These are phyloP conservation scores for Saccharomyces hybrid DNA, from an alignment of 1,139 yeast genomes.

Conservation along the genomic window DNA sequence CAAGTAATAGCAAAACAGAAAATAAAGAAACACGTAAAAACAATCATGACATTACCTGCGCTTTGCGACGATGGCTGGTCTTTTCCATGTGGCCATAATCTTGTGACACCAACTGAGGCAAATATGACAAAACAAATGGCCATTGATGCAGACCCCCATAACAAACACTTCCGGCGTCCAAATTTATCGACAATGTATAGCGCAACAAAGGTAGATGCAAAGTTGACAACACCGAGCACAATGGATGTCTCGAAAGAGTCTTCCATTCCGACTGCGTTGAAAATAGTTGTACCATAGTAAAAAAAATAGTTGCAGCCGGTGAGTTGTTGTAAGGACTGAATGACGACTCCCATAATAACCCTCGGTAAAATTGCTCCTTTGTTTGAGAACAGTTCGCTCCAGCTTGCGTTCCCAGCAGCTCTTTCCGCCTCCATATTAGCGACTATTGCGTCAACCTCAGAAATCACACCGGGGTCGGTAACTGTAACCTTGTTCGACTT, in stretches of 20 bases:
- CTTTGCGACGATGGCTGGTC: constrained; percentile 41
- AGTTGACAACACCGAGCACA: constrained; percentile 65
- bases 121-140: constrained; percentile 51
- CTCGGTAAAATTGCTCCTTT: constrained; percentile 44
- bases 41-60: constrained; percentile 5
- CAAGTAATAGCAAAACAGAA: constrained; percentile 32
- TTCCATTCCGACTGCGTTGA: constrained; percentile 38
- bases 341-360: constrained; percentile 51
- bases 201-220: constrained; percentile 60
- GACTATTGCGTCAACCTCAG: constrained; percentile 51
- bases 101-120: constrained; percentile 57
- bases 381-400: constrained; percentile 32
- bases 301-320: constrained; percentile 5
- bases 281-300: constrained; percentile 5
- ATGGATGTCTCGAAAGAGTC: constrained; percentile 69
- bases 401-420: constrained; percentile 30
- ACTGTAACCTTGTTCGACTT: constrained; percentile 39
- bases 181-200: constrained; percentile 54
- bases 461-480: constrained; percentile 40
- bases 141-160: constrained; percentile 57
- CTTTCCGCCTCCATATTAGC: constrained; percentile 48
- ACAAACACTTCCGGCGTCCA: constrained; percentile 57
- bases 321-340: constrained; percentile 36
- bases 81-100: constrained; percentile 46
- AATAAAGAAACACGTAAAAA: constrained; percentile 4